Base-by-base conservation (phyloP, 805 yeast genomes). In the Zygosaccharomyces bisporus region DNA sequence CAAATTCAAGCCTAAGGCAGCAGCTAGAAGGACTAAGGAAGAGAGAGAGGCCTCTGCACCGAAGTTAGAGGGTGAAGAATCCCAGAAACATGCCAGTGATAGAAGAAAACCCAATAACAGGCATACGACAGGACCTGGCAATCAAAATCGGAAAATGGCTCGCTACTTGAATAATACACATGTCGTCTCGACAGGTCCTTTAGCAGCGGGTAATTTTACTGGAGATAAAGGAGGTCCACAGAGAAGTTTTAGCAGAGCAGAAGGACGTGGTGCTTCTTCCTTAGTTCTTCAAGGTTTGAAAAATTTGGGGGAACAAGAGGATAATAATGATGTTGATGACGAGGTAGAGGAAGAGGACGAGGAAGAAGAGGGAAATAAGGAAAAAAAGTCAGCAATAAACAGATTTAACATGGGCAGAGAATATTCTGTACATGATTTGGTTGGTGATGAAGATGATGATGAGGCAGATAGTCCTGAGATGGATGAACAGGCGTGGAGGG, bases 1-100 rank as follows among this genome's bases (percentile, higher is more conserved):
- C 48, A 83, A 83, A 63, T 90, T 90, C 67, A 80, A 81, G 63
- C 97, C 97, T 2, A 90, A 90, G 63, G 82, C 74, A 2, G 95
- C 90, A 34, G 89, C 89, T 0, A 73, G 97, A 65, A 80, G 87
- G 60, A 69, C 88, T 8, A 83, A 86, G 54, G 90, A 86, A 54
- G 96, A 88, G 54, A 72, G 96, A 61, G 95, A 80, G 17, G 80
- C 85, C 20, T 76, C 78, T 43, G 90, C 89, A 0, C 88, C 89
- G 4, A 75, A 71, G 51, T 67, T 73, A 47, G 69, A 56, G 54
- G 45, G 49, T 47, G 55, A 54, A 51, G 57, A 51, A 34, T 34
- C 40, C 40, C 48, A 44, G n/a, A 44, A 39, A 24, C 32, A 42
- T 6, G 30, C 31, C 17, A 42, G 45, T 21, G 50, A 49, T 17